These are phyloP conservation scores for Penicillium angulare DNA, from an alignment of 495 filamentous ascomycete species.

Conservation along the genomic window DNA sequence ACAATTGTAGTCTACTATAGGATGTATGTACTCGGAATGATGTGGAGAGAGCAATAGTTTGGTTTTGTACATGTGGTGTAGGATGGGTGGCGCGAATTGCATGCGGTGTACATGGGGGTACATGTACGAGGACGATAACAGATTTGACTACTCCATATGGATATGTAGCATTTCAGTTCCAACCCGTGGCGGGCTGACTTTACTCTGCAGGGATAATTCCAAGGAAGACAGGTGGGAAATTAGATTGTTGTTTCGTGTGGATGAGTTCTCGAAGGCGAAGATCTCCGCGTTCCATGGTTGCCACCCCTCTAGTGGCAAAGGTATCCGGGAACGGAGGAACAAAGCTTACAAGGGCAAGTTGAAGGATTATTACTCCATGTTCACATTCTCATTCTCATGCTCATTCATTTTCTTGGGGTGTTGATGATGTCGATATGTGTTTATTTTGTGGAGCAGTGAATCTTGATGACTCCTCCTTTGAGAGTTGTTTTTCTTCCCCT, in stretches of 20 bases:
- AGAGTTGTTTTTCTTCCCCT: background rate
- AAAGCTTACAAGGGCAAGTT: too few relatives aligned
- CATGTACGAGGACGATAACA: conserved; percentile 1
- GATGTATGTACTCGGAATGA: background rate
- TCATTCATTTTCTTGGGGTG: too few relatives aligned
- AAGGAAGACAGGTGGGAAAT: background rate
- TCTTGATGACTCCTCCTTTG: background rate
- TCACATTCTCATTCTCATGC: too few relatives aligned
- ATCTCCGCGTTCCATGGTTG: conserved; percentile 4
- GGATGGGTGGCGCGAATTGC: background rate
- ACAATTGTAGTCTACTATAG: too few relatives aligned
- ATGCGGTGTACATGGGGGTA: background rate
- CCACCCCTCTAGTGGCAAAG: conserved; percentile 10
- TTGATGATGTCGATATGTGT: conserved; percentile 12
- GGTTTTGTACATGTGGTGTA: conserved; percentile 1
- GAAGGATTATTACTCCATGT: too few relatives aligned
- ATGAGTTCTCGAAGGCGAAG: conserved; percentile 1
- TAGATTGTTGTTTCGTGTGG: background rate
- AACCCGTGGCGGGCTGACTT: background rate
- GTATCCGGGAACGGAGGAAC: conserved; percentile 1
- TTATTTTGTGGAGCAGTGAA: conserved; percentile 15
- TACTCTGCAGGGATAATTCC: background rate
- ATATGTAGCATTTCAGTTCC: background rate
- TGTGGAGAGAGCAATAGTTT: background rate
- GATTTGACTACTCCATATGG: background rate